A percentile compares a stretch with the other conserved stretches of the same genome.
phyloP scores from a whole-genome alignment of 2,329 filamentous ascomycete genomes.

The Hypoxylon rubiginosum region DNA sequence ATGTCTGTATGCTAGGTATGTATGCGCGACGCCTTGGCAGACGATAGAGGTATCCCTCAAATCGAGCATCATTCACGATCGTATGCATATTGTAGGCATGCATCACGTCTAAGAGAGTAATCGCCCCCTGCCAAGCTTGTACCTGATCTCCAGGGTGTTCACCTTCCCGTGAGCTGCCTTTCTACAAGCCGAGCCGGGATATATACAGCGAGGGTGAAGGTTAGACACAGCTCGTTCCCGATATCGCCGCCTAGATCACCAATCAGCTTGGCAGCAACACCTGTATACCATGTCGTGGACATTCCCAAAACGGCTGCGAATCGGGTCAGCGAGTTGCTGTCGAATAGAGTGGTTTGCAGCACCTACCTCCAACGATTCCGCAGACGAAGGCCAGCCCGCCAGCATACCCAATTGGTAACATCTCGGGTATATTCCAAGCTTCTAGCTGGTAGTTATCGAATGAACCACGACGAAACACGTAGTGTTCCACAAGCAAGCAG shows the following conservation, averaged over 20 bases:
- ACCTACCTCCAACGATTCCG: slow-evolving; percentile 60
- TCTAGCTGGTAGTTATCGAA: slow-evolving; percentile 62
- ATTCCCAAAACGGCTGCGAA: slow-evolving; percentile 64
- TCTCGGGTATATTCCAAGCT: slow-evolving; percentile 59
- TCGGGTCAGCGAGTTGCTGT: slow-evolving; percentile 16
- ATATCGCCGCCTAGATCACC: slow-evolving; percentile 61
- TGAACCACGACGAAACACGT: slow-evolving; percentile 59
- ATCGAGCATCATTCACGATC: slow-evolving; percentile 19
- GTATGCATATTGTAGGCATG: slow-evolving; percentile 21
- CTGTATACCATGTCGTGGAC: slow-evolving; percentile 70
- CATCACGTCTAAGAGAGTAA: slow-evolving; percentile 12
- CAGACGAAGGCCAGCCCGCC: slow-evolving; percentile 59
- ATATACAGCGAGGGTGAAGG: slow-evolving; percentile 63
- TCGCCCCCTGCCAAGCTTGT: slow-evolving; percentile 26
- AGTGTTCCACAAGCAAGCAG: slow-evolving; percentile 63
- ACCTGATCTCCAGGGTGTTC: slow-evolving; percentile 23
- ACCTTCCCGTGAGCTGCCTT: slow-evolving; percentile 60
- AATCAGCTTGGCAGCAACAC: slow-evolving; percentile 59
- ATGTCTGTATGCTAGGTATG: no score
- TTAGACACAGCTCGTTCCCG: slow-evolving; percentile 65
- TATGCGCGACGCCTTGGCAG: slow-evolving; percentile 31
- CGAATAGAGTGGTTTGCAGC: slow-evolving; percentile 4
- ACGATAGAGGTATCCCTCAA: slow-evolving; percentile 22
- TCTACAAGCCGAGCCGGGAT: slow-evolving; percentile 64
- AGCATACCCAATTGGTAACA: slow-evolving; percentile 60